phyloP scores from a whole-genome alignment of 768 basidiomycete genomes.

The Tulasnella sp. region DNA sequence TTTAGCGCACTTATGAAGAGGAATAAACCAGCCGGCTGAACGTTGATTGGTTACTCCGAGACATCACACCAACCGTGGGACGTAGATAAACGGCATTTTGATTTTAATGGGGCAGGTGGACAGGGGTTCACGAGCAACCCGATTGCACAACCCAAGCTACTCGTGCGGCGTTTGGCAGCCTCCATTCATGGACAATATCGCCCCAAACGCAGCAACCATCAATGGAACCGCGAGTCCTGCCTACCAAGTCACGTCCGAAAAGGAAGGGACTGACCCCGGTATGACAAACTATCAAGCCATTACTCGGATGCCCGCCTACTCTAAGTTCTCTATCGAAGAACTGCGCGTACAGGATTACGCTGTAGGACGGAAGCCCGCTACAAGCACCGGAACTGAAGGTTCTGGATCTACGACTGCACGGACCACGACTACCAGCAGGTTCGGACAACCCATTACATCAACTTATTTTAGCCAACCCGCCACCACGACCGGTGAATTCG shows the following conservation, averaged over 20 bases:
- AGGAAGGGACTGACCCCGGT: slow-evolving; percentile 56
- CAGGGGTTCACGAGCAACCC: too few species aligned
- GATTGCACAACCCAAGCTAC: not conserved
- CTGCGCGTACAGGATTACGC: slow-evolving; percentile 74
- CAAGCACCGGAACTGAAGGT: not conserved
- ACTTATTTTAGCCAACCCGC: slow-evolving; percentile 36
- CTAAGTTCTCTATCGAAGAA: slow-evolving; percentile 82
- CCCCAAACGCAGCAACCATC: slow-evolving; percentile 39
- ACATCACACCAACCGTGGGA: too few species aligned
- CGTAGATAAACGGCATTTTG: too few species aligned
- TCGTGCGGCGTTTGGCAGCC: too few species aligned
- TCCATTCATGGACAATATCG: too few species aligned
- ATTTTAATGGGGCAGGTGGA: too few species aligned
- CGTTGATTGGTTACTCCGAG: too few species aligned
- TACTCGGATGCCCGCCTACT: slow-evolving; percentile 76
- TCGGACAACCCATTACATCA: slow-evolving; percentile 37
- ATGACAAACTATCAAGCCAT: slow-evolving; percentile 81
- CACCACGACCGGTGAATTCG: slow-evolving; percentile 55
- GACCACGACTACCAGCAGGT: too few species aligned
- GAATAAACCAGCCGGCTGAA: too few species aligned
- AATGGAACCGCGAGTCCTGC: slow-evolving; percentile 67
- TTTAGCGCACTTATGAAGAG: too few species aligned
- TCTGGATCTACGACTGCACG: slow-evolving; percentile 1
- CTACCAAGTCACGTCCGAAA: slow-evolving; percentile 64
- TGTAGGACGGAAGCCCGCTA: slow-evolving; percentile 71